A percentile compares a stretch with the other conserved stretches of the same genome.
These are phyloP conservation scores for Cordyceps cateniannulata DNA, from an alignment of 2,329 filamentous ascomycete genomes.

Conservation along the genomic window DNA sequence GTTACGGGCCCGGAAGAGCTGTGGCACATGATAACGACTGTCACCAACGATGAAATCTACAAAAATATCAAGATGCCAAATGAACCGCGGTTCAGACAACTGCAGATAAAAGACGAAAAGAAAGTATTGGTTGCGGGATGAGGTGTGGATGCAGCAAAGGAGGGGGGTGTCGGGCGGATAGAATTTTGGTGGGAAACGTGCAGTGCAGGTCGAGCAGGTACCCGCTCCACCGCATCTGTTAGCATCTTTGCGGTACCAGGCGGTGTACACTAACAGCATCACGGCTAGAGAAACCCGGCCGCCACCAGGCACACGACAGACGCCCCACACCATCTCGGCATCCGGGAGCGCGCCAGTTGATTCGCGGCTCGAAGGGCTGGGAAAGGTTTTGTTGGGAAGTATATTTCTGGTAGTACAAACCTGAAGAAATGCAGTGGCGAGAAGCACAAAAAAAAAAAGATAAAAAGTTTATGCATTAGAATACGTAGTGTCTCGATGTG, in stretches of 20 bases:
- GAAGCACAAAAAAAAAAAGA: too few species aligned
- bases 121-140: not conserved
- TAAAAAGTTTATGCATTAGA: too few species aligned
- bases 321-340: slow-evolving; percentile 10
- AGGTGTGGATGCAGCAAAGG: not conserved
- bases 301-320: slow-evolving; percentile 8
- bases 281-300: not conserved
- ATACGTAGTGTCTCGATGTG: too few species aligned
- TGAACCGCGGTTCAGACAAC: not conserved
- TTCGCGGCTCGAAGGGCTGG: not conserved
- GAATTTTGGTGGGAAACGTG: not conserved
- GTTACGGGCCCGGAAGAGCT: not conserved
- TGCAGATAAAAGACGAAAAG: not conserved
- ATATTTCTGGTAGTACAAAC: not conserved
- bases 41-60: not conserved
- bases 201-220: not conserved
- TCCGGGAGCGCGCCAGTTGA: slow-evolving; percentile 8
- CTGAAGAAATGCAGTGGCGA: too few species aligned
- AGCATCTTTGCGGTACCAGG: not conserved
- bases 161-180: not conserved
- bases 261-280: not conserved
- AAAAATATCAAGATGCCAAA: not conserved
- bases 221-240: not conserved
- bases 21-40: not conserved
- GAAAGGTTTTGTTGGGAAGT: slow-evolving; percentile 9